Evolutionary conservation across 768 basidiomycete genomes (phyloP).

Genomic region (Guyanaporus albipodus): DNA sequence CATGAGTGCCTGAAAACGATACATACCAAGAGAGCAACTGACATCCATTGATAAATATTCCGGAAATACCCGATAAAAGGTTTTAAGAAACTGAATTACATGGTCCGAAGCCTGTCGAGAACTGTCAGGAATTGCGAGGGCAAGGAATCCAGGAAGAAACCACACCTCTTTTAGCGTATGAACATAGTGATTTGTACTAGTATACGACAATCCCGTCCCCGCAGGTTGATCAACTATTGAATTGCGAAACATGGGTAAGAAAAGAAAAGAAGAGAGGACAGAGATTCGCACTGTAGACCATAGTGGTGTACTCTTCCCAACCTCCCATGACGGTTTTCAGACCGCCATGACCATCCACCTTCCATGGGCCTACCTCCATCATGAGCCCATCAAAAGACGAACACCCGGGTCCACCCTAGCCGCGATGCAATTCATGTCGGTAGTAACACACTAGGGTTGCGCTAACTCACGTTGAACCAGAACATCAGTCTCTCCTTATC

Average conservation of each 20-base stretch:
- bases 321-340: slow-evolving; percentile 78
- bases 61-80: slow-evolving; percentile 90
- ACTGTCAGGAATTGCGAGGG: not conserved
- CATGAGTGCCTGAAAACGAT: slow-evolving; percentile 6
- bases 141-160: slow-evolving; percentile 5
- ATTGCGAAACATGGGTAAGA: slow-evolving; percentile 8
- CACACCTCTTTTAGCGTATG: slow-evolving; percentile 69
- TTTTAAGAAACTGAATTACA: slow-evolving; percentile 76
- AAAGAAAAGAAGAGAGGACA: not conserved
- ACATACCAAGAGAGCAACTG: slow-evolving; percentile 34
- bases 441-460: not conserved
- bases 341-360: slow-evolving; percentile 66
- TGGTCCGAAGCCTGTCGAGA: slow-evolving; percentile 63
- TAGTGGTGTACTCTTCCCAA: slow-evolving; percentile 96
- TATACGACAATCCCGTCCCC: slow-evolving; percentile 91
- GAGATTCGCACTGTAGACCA: slow-evolving; percentile 77
- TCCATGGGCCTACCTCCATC: slow-evolving; percentile 98
- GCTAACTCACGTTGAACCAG: slow-evolving; percentile 85
- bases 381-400: slow-evolving; percentile 95
- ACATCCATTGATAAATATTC: slow-evolving; percentile 83
- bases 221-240: slow-evolving; percentile 91
- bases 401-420: slow-evolving; percentile 92
- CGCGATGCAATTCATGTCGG: not conserved
- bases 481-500: slow-evolving; percentile 89
- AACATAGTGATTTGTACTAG: slow-evolving; percentile 80